These are phyloP conservation scores for Penicillium paradoxum DNA, from an alignment of 495 filamentous ascomycete genomes.

Conservation along the genomic window DNA sequence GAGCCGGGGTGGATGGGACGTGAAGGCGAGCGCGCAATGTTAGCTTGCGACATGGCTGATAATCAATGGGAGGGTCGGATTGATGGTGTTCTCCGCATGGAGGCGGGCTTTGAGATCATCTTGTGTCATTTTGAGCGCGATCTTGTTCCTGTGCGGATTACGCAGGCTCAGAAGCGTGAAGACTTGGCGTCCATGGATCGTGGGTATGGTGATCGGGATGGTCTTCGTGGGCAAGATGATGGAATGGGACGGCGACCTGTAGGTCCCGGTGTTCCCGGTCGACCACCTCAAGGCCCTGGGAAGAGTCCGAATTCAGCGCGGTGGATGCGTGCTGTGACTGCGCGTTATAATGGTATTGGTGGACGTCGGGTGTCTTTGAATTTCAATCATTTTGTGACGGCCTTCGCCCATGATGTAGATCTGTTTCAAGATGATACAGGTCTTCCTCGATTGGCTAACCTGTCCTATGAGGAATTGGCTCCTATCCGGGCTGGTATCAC, in stretches of 20 bases:
- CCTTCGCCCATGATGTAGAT: conserved; percentile 50
- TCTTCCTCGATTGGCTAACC: conserved; percentile 45
- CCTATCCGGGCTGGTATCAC: conserved; percentile 40
- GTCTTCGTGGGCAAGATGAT: conserved; percentile 7
- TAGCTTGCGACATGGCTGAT: conserved; percentile 45
- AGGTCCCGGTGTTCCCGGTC: neutral
- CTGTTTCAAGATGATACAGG: conserved; percentile 35
- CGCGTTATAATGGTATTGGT: conserved; percentile 57
- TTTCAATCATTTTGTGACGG: conserved; percentile 57
- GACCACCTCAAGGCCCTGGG: neutral
- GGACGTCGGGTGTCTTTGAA: conserved; percentile 50
- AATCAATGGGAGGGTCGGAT: conserved; percentile 46
- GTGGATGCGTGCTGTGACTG: conserved; percentile 40
- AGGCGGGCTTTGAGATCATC: conserved; percentile 66
- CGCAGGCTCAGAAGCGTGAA: conserved; percentile 18
- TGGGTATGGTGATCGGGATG: neutral
- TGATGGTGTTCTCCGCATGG: conserved; percentile 61
- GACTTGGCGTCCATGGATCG: neutral
- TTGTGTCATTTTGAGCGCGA: conserved; percentile 55
- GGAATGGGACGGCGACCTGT: neutral
- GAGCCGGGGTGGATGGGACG: conserved; percentile 15
- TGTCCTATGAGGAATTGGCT: conserved; percentile 31
- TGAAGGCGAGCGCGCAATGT: conserved; percentile 44
- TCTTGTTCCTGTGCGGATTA: conserved; percentile 27
- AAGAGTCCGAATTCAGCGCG: conserved; percentile 3